Evolutionary conservation across 1,284 basidiomycete species (phyloP).

Genomic region (Sporisorium exsertum): DNA sequence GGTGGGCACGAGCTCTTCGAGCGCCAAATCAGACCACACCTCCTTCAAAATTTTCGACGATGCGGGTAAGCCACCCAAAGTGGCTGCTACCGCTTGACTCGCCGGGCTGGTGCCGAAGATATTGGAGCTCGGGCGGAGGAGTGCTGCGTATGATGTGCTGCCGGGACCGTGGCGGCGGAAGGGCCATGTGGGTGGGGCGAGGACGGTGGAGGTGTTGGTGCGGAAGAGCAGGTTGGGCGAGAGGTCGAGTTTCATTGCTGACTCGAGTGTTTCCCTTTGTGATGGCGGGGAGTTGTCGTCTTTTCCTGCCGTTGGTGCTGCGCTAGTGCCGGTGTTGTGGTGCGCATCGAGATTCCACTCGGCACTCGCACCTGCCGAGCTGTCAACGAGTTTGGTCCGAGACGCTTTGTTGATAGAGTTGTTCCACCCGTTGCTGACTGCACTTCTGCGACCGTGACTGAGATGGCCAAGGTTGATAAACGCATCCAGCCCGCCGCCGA

Average conservation of each 20-base stretch:
- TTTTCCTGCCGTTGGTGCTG: neutral
- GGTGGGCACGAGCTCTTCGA: conserved; percentile 52
- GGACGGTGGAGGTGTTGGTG: conserved; percentile 28
- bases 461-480: conserved; percentile 35
- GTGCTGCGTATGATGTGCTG: conserved; percentile 45
- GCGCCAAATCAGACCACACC: conserved; percentile 61
- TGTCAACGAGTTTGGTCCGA: conserved; percentile 38
- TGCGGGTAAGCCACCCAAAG: conserved; percentile 33
- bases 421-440: conserved; percentile 38
- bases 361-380: conserved; percentile 11
- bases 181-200: conserved; percentile 51
- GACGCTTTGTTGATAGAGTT: conserved; percentile 45
- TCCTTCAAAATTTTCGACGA: conserved; percentile 32
- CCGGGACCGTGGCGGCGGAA: conserved; percentile 57
- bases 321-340: neutral
- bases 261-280: conserved; percentile 6
- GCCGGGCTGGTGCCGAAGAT: conserved; percentile 41
- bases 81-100: conserved; percentile 41
- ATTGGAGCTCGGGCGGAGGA: conserved; percentile 46
- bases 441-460: conserved; percentile 35
- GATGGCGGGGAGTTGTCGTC: conserved; percentile 1
- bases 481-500: conserved; percentile 38
- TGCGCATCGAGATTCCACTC: conserved; percentile 19
- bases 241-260: conserved; percentile 38
- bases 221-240: conserved; percentile 38